phyloP scores from a whole-genome alignment of 495 filamentous ascomycete species.

The Xylaria scruposa region DNA sequence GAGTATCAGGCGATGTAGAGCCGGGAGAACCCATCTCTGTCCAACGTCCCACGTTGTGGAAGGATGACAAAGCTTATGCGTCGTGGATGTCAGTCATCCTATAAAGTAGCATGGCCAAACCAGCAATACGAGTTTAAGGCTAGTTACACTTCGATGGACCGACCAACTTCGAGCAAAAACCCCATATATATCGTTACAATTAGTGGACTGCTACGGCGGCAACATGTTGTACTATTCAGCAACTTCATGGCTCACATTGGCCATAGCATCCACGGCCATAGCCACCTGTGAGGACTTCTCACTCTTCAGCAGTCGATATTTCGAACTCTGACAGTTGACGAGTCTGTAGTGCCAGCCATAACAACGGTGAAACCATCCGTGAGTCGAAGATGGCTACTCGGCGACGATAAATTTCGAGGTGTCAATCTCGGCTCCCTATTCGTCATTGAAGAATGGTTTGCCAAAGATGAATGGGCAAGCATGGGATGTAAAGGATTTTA shows the following conservation, averaged over 20 bases:
- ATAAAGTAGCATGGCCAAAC: background rate
- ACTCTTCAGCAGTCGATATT: background rate
- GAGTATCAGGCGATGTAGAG: background rate
- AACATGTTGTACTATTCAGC: background rate
- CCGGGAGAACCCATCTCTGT: background rate
- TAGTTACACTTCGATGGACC: background rate
- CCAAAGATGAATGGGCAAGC: conserved; percentile 49
- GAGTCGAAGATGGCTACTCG: conserved; percentile 13
- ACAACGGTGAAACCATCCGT: background rate
- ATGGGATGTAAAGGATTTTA: conserved; percentile 59
- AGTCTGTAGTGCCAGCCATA: background rate
- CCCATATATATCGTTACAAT: background rate
- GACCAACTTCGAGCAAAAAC: background rate
- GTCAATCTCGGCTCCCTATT: conserved; percentile 66
- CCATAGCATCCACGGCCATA: background rate
- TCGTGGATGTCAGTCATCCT: background rate
- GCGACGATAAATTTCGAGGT: conserved; percentile 58
- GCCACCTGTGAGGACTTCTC: conserved; percentile 16
- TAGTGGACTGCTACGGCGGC: background rate
- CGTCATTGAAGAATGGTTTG: conserved; percentile 65
- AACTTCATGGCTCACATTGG: conserved; percentile 3
- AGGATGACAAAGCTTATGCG: background rate
- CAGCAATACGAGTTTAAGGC: background rate
- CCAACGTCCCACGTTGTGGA: conserved; percentile 1
- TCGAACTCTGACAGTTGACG: background rate